These are phyloP conservation scores for Tinospora cordifolia DNA, from an alignment of 164 flowering plant species.

Conservation along the genomic window DNA sequence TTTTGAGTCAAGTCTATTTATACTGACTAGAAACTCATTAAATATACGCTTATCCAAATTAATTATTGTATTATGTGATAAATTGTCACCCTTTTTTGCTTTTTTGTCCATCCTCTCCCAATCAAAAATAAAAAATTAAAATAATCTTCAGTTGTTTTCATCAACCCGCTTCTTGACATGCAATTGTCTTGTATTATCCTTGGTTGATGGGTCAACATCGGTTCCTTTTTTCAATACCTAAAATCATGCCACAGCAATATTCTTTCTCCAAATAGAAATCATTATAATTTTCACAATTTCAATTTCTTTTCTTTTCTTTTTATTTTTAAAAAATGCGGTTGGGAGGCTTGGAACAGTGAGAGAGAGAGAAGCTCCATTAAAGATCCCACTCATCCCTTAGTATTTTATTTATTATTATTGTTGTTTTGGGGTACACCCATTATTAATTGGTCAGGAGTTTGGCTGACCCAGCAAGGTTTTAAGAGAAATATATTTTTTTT, in stretches of 20 bases:
- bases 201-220: constrained; percentile 93
- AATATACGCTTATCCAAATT: too few relatives aligned
- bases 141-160: constrained; percentile 37
- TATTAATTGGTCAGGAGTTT: not conserved
- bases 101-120: constrained; percentile 24
- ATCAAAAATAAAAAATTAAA: constrained; percentile 50
- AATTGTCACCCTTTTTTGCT: too few relatives aligned
- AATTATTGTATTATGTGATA: too few relatives aligned
- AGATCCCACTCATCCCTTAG: not conserved
- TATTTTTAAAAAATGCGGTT: not conserved
- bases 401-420: too few relatives aligned
- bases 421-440: not conserved
- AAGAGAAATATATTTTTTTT: too few relatives aligned
- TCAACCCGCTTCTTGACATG: constrained; percentile 29
- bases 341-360: not conserved
- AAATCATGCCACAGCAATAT: constrained; percentile 60
- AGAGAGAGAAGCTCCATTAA: not conserved
- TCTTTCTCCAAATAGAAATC: constrained; percentile 43
- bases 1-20: too few relatives aligned
- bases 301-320: constrained; percentile 1
- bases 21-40: too few relatives aligned
- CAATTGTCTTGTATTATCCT: constrained; percentile 77
- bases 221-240: constrained; percentile 72
- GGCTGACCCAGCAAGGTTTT: not conserved
- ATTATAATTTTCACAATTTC: not conserved